phyloP scores from a whole-genome alignment of 306 rosid species.

The Arachis stenosperma region DNA sequence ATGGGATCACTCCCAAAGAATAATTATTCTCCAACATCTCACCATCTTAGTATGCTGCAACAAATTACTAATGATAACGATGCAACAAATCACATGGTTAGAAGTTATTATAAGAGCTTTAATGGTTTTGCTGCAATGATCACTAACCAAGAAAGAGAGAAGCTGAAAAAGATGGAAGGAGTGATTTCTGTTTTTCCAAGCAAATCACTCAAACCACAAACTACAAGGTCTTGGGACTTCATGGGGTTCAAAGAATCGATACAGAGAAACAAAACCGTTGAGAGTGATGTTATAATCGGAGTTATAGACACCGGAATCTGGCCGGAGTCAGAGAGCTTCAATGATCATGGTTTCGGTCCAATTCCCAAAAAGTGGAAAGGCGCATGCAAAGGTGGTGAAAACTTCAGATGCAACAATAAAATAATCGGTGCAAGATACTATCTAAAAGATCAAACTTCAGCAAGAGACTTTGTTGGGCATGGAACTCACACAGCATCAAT shows the following conservation, averaged over 20 bases:
- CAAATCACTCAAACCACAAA: constrained; percentile 34
- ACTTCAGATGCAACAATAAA: constrained; percentile 48
- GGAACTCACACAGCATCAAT: neutral
- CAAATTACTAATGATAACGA: neutral
- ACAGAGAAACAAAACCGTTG: constrained; percentile 1
- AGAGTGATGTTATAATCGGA: constrained; percentile 37
- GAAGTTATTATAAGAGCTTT: constrained; percentile 33
- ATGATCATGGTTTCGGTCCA: constrained; percentile 43
- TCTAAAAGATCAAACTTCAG: neutral
- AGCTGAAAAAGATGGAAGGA: constrained; percentile 25
- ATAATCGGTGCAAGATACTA: constrained; percentile 24
- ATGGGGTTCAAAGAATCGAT: constrained; percentile 30
- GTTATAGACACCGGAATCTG: constrained; percentile 39
- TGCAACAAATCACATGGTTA: neutral
- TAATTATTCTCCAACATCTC: constrained; percentile 25
- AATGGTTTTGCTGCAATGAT: constrained; percentile 39
- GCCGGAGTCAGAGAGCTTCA: constrained; percentile 51
- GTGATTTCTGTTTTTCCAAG: constrained; percentile 50
- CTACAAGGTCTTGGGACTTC: constrained; percentile 65
- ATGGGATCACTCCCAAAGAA: constrained; percentile 5
- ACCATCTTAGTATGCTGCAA: constrained; percentile 21
- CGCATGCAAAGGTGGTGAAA: constrained; percentile 22
- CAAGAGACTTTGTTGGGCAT: neutral
- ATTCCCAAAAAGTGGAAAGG: constrained; percentile 52
- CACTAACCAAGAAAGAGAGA: constrained; percentile 12